A percentile compares a stretch with the other conserved stretches of the same genome.
phyloP scores from a whole-genome alignment of 2,329 filamentous ascomycete species.

The Phialophora verrucosa region DNA sequence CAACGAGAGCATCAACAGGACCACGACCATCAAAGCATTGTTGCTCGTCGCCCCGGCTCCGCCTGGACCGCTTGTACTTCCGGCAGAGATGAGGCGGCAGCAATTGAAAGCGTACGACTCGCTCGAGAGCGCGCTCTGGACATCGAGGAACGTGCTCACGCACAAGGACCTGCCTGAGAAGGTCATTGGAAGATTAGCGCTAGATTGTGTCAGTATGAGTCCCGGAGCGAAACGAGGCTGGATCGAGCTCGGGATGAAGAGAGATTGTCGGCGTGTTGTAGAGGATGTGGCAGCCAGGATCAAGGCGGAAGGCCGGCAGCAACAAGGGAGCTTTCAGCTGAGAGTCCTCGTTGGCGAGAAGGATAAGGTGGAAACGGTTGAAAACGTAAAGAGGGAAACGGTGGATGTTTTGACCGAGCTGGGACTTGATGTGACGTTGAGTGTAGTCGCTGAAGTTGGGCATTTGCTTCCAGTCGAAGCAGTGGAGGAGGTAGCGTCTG shows the following conservation, averaged over 20 bases:
- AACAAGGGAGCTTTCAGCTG: background rate
- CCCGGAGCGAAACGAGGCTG: constrained; percentile 16
- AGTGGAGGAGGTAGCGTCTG: constrained; percentile 4
- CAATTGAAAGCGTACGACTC: constrained; percentile 15
- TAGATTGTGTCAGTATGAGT: constrained; percentile 15
- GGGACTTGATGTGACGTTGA: constrained; percentile 5
- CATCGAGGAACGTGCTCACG: constrained; percentile 14
- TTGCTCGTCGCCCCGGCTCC: constrained; percentile 11
- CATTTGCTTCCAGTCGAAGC: constrained; percentile 18
- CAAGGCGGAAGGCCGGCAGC: background rate
- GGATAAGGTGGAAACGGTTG: constrained; percentile 15
- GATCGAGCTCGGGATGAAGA: constrained; percentile 17
- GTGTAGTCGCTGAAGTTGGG: background rate
- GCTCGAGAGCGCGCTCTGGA: constrained; percentile 18
- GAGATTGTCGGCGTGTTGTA: constrained; percentile 2
- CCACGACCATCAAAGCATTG: background rate
- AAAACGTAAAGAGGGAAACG: constrained; percentile 14
- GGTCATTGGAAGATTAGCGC: background rate
- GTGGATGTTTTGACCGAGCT: constrained; percentile 7
- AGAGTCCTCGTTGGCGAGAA: constrained; percentile 10
- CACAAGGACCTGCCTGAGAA: background rate
- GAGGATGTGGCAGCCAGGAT: background rate
- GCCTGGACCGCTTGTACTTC: constrained; percentile 4
- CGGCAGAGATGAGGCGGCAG: constrained; percentile 12
- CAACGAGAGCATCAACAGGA: background rate